These are phyloP conservation scores for Candida endomychidarum DNA, from an alignment of 805 yeast species.

Conservation along the genomic window DNA sequence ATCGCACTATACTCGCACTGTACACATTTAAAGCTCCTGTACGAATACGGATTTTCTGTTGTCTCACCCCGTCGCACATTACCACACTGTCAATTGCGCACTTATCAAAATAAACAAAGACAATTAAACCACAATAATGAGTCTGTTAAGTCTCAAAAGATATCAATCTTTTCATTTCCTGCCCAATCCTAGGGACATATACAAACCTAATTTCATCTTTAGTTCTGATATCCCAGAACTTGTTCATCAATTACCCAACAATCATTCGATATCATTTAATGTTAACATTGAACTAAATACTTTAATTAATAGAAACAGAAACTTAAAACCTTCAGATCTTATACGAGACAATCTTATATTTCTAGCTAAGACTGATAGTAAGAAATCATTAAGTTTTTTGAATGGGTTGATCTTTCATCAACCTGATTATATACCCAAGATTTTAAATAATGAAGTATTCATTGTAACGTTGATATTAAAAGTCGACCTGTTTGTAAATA, in stretches of 20 bases:
- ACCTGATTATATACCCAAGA: slow-evolving; percentile 1
- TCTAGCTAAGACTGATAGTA: slow-evolving; percentile 24
- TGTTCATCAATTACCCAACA: slow-evolving; percentile 16
- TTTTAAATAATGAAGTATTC: slow-evolving; percentile 28
- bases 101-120: slow-evolving; percentile 8
- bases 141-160: slow-evolving; percentile 15
- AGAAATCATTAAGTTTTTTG: slow-evolving; percentile 5
- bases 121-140: slow-evolving; percentile 10
- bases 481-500: slow-evolving; percentile 22
- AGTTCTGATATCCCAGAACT: slow-evolving; percentile 33
- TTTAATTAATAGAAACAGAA: slow-evolving; percentile 28
- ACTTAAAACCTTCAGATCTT: slow-evolving; percentile 32
- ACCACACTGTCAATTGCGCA: background rate
- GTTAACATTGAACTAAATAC: slow-evolving; percentile 37
- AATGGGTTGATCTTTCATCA: slow-evolving; percentile 7
- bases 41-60: too few species aligned
- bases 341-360: slow-evolving; percentile 34
- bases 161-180: slow-evolving; percentile 16
- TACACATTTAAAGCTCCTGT: too few species aligned
- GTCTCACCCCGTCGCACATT: too few species aligned
- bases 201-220: slow-evolving; percentile 39
- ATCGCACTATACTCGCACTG: background rate
- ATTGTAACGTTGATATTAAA: slow-evolving; percentile 30
- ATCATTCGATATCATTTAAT: slow-evolving; percentile 19
- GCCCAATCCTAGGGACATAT: slow-evolving; percentile 24